Evolutionary conservation across 495 filamentous ascomycete genomes (phyloP).

Genomic region (Thermochaetoides thermophila): DNA sequence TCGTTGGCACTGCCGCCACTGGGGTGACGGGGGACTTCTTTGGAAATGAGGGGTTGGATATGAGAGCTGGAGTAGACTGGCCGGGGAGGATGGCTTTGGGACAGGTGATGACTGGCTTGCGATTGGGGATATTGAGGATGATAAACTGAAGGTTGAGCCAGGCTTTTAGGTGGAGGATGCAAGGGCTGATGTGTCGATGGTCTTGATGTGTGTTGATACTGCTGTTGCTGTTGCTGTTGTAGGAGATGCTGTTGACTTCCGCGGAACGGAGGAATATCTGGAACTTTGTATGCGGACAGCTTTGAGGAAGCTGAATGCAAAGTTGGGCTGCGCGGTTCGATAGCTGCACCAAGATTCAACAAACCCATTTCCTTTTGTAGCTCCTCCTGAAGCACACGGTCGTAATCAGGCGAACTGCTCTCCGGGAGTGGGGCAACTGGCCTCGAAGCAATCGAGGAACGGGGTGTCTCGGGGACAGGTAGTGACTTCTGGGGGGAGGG

Average conservation of each 20-base stretch:
- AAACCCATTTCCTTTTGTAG: constrained; percentile 44
- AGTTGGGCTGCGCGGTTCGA: constrained; percentile 12
- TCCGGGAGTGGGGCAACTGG: constrained; percentile 18
- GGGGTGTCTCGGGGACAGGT: constrained; percentile 30
- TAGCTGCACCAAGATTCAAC: constrained; percentile 24
- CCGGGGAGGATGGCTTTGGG: constrained; percentile 2
- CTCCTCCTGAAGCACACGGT: constrained; percentile 43
- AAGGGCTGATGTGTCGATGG: constrained; percentile 11
- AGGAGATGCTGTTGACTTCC: constrained; percentile 17
- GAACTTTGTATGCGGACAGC: constrained; percentile 26
- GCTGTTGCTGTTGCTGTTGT: constrained; percentile 18
- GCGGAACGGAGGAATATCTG: constrained; percentile 41
- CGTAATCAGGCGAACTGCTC: constrained; percentile 38
- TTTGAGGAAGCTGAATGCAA: constrained; percentile 15
- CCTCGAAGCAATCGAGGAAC: constrained; percentile 21
- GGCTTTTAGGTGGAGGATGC: constrained; percentile 13
- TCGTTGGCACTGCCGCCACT: constrained; percentile 2
- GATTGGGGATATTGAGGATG: constrained; percentile 1
- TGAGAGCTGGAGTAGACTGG: constrained; percentile 1
- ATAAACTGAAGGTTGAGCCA: constrained; percentile 4
- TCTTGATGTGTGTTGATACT: constrained; percentile 14
- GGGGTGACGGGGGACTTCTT: constrained; percentile 11
- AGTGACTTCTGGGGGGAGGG: constrained; percentile 33
- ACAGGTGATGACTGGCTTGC: constrained; percentile 1
- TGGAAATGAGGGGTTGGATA: constrained; percentile 10